Evolutionary conservation across 352 stramenopile genomes (phyloP).

Genomic region (Phytophthora sansomeana): DNA sequence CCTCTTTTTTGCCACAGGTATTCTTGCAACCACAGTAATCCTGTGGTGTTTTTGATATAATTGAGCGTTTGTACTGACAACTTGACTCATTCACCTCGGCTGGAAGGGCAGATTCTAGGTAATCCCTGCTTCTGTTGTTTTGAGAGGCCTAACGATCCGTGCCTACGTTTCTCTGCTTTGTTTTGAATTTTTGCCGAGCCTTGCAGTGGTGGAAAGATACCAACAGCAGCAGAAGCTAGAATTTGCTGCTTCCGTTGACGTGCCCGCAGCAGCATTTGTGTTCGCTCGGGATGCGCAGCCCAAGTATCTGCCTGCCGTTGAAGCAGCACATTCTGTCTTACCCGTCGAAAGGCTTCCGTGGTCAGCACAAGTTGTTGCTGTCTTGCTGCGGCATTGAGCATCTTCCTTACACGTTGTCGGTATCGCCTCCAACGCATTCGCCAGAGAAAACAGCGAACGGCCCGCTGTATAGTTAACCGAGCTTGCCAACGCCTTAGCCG

Average conservation of each 20-base stretch:
- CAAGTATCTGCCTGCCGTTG: slow-evolving; percentile 30
- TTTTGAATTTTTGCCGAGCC: neutral
- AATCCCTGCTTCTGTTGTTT: slow-evolving; percentile 8
- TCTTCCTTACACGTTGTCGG: slow-evolving; percentile 34
- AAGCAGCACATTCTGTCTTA: slow-evolving; percentile 18
- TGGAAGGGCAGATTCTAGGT: slow-evolving; percentile 15
- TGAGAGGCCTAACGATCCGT: neutral
- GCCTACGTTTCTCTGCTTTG: slow-evolving; percentile 1
- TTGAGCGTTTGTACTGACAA: no score
- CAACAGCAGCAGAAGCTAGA: neutral
- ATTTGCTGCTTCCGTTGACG: slow-evolving; percentile 29
- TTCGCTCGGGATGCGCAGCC: slow-evolving; percentile 24
- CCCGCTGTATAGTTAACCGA: slow-evolving; percentile 42
- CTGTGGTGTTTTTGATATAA: slow-evolving; percentile 1
- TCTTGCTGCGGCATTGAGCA: slow-evolving; percentile 40
- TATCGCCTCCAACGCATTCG: slow-evolving; percentile 34
- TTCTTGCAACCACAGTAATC: no score
- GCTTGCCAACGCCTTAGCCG: slow-evolving; percentile 40
- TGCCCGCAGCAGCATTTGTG: slow-evolving; percentile 30
- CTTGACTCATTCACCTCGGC: slow-evolving; percentile 15
- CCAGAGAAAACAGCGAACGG: slow-evolving; percentile 46
- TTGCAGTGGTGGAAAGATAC: slow-evolving; percentile 15
- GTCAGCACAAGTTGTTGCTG: slow-evolving; percentile 40
- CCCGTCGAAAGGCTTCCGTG: slow-evolving; percentile 33
- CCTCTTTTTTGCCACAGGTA: neutral